These are phyloP conservation scores for Microthlaspi erraticum DNA, from an alignment of 345 rosid genomes.

Conservation along the genomic window DNA sequence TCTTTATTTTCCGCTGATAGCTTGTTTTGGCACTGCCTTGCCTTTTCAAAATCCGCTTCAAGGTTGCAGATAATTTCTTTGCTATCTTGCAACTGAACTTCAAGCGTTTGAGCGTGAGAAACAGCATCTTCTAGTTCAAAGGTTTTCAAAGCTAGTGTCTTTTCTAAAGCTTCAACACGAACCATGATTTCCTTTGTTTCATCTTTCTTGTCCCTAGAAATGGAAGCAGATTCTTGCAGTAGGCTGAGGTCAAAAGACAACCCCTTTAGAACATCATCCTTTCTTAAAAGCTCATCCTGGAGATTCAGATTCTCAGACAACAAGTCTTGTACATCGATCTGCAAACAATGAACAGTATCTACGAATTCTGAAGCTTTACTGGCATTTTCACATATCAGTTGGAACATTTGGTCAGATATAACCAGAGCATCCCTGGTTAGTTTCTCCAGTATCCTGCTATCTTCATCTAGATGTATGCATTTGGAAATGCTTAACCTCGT, in stretches of 20 bases:
- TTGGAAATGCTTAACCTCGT: slow-evolving; percentile 48
- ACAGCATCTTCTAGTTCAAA: slow-evolving; percentile 63
- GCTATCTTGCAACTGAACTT: slow-evolving; percentile 71
- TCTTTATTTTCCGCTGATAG: slow-evolving; percentile 56
- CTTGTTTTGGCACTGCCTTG: slow-evolving; percentile 44
- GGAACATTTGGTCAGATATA: slow-evolving; percentile 53
- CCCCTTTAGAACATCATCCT: slow-evolving; percentile 81
- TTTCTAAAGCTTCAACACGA: slow-evolving; percentile 70
- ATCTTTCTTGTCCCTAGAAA: slow-evolving; percentile 76
- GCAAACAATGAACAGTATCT: slow-evolving; percentile 59
- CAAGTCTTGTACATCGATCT: slow-evolving; percentile 56
- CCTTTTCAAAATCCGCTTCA: slow-evolving; percentile 52
- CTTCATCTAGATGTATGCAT: slow-evolving; percentile 44
- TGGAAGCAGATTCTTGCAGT: slow-evolving; percentile 91
- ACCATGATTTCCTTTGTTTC: slow-evolving; percentile 69
- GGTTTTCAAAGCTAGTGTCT: slow-evolving; percentile 63
- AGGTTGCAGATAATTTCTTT: slow-evolving; percentile 53
- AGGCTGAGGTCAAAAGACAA: slow-evolving; percentile 82
- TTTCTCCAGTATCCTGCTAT: slow-evolving; percentile 47
- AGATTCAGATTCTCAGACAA: slow-evolving; percentile 61
- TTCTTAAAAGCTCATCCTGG: slow-evolving; percentile 72
- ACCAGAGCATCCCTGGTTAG: slow-evolving; percentile 48
- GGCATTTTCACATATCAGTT: slow-evolving; percentile 54
- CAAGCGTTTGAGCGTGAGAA: slow-evolving; percentile 57
- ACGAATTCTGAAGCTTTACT: slow-evolving; percentile 53